phyloP scores from a whole-genome alignment of 495 filamentous ascomycete genomes.

The Collariella sp. region DNA sequence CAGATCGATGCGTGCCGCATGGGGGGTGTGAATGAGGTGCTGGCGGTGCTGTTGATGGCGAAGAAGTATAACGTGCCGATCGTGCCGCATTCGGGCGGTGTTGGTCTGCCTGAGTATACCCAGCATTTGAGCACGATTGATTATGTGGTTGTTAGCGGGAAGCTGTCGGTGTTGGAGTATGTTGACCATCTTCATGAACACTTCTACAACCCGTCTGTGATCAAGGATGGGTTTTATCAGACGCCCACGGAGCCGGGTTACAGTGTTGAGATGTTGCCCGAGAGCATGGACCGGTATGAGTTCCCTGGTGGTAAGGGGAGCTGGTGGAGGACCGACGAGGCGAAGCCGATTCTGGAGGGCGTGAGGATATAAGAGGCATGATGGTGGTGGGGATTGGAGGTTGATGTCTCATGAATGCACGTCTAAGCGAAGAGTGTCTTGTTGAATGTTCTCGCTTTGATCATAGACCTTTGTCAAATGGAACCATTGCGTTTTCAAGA shows the following conservation, averaged over 20 bases:
- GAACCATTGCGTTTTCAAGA: too few species aligned
- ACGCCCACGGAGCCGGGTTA: conserved; percentile 79
- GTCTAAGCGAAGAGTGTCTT: background rate
- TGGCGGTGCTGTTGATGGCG: conserved; percentile 85
- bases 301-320: conserved; percentile 71
- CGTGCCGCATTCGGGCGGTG: conserved; percentile 83
- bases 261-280: conserved; percentile 85
- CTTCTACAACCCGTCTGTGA: conserved; percentile 70
- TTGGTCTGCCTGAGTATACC: conserved; percentile 88
- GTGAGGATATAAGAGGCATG: conserved; percentile 36
- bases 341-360: conserved; percentile 55
- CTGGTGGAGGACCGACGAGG: conserved; percentile 74
- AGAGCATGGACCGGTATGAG: conserved; percentile 69
- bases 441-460: too few species aligned
- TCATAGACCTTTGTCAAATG: too few species aligned
- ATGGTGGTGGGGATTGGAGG: background rate
- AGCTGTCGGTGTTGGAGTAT: conserved; percentile 77
- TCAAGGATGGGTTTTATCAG: conserved; percentile 79
- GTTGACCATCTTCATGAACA: conserved; percentile 93
- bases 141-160: conserved; percentile 80
- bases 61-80: conserved; percentile 78
- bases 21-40: conserved; percentile 85
- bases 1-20: conserved; percentile 90
- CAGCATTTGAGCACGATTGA: conserved; percentile 92
- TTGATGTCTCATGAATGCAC: background rate